A percentile compares a stretch with the other conserved stretches of the same genome.
Conservation (phyloP, 305 asterid species). For the Solanum hybrid region DNA sequence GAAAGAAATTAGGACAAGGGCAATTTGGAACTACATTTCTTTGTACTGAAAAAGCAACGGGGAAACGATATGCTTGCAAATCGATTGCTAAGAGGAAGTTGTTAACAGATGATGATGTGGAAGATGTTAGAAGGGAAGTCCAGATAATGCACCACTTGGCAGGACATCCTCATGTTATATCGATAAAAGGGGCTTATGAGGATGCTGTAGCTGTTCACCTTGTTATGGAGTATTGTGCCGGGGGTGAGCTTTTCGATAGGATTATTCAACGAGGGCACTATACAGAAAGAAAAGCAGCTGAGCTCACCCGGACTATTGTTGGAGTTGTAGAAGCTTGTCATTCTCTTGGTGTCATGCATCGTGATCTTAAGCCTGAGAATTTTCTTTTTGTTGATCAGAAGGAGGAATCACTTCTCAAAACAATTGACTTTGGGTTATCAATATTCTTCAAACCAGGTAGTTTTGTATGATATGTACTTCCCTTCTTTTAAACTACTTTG, state of each 20-base stretch:
- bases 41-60: constrained; percentile 51
- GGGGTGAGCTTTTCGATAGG: constrained; percentile 79
- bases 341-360: constrained; percentile 78
- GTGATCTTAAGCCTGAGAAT: constrained; percentile 80
- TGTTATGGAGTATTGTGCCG: constrained; percentile 71
- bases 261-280: constrained; percentile 69
- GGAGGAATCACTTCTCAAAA: constrained; percentile 71
- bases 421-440: constrained; percentile 77
- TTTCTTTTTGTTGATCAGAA: constrained; percentile 54
- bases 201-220: constrained; percentile 75
- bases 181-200: constrained; percentile 76
- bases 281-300: constrained; percentile 75
- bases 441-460: constrained; percentile 81
- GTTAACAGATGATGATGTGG: constrained; percentile 53
- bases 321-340: constrained; percentile 75
- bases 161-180: constrained; percentile 54
- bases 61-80: constrained; percentile 57
- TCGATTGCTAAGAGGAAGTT: constrained; percentile 81
- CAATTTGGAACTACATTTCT: constrained; percentile 71
- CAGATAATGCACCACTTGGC: constrained; percentile 79
- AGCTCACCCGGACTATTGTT: constrained; percentile 62
- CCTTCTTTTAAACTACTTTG: neutral
- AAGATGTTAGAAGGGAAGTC: constrained; percentile 70
- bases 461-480: neutral
- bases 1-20: constrained; percentile 70